Evolutionary conservation across 345 rosid species (phyloP).

Genomic region (Firmiana major): DNA sequence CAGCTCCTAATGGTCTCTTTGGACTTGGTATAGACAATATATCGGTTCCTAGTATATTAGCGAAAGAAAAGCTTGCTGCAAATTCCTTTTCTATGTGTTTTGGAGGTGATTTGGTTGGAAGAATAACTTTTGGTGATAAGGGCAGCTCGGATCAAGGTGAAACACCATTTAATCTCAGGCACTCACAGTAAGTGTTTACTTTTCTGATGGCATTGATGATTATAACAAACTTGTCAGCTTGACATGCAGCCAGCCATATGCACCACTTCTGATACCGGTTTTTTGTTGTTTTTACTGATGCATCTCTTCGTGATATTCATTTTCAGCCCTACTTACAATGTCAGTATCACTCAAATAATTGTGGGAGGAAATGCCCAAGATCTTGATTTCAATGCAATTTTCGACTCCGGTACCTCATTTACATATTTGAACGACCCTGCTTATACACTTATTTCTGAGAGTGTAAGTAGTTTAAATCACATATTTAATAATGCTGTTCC

Average conservation of each 20-base stretch:
- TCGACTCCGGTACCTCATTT: conserved; percentile 94
- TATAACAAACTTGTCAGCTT: not conserved
- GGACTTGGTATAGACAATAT: conserved; percentile 81
- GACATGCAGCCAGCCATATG: not conserved
- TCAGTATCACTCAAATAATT: conserved; percentile 55
- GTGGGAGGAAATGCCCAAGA: conserved; percentile 53
- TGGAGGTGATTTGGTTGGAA: conserved; percentile 58
- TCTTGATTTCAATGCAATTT: conserved; percentile 67
- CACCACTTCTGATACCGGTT: not conserved
- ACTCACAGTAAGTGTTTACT: conserved; percentile 50
- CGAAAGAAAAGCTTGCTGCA: conserved; percentile 52
- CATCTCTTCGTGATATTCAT: not conserved
- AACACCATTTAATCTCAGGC: conserved; percentile 73
- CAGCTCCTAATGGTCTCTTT: conserved; percentile 94
- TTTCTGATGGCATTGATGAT: not conserved
- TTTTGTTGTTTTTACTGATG: conserved; percentile 13
- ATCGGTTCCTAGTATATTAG: conserved; percentile 90
- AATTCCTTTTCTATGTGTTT: conserved; percentile 99
- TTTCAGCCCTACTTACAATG: conserved; percentile 79
- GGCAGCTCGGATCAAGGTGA: conserved; percentile 77
- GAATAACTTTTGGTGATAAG: conserved; percentile 90
- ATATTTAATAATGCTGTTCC: not conserved
- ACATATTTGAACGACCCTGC: conserved; percentile 80
- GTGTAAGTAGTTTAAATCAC: conserved; percentile 46
- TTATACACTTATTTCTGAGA: conserved; percentile 53